These are phyloP conservation scores for Fennellomyces sp. DNA, from an alignment of 371 early-diverging fungal genomes.

Conservation along the genomic window DNA sequence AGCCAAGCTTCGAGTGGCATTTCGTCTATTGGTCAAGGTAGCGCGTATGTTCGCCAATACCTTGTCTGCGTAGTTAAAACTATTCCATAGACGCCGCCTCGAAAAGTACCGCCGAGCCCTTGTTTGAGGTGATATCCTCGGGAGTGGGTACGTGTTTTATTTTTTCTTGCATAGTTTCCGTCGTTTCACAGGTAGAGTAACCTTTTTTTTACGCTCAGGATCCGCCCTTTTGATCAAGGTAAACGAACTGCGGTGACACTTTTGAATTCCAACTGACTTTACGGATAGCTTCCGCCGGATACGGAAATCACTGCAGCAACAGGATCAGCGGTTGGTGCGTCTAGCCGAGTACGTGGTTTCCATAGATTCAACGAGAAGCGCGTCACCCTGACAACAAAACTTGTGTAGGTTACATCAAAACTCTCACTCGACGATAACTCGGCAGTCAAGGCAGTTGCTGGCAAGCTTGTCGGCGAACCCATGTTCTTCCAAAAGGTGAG, in stretches of 20 bases:
- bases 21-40: conserved; percentile 20
- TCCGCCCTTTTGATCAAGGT: conserved; percentile 51
- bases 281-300: conserved; percentile 56
- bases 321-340: conserved; percentile 66
- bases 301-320: conserved; percentile 65
- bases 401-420: conserved; percentile 45
- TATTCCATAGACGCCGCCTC: conserved; percentile 37
- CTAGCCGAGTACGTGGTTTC: conserved; percentile 43
- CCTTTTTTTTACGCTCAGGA: conserved; percentile 24
- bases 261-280: neutral
- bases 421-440: conserved; percentile 54
- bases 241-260: neutral
- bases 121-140: conserved; percentile 62
- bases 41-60: neutral
- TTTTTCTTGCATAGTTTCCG: neutral
- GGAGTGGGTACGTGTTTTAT: conserved; percentile 47
- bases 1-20: conserved; percentile 18
- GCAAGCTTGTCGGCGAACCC: conserved; percentile 57
- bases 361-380: neutral
- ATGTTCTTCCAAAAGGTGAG: conserved; percentile 66
- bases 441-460: conserved; percentile 49
- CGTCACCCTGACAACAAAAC: neutral
- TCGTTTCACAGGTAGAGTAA: neutral
- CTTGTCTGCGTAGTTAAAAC: conserved; percentile 2
- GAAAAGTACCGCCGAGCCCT: conserved; percentile 57